These are phyloP conservation scores for Pythium coloratum DNA, from an alignment of 352 stramenopile species.

Conservation along the genomic window DNA sequence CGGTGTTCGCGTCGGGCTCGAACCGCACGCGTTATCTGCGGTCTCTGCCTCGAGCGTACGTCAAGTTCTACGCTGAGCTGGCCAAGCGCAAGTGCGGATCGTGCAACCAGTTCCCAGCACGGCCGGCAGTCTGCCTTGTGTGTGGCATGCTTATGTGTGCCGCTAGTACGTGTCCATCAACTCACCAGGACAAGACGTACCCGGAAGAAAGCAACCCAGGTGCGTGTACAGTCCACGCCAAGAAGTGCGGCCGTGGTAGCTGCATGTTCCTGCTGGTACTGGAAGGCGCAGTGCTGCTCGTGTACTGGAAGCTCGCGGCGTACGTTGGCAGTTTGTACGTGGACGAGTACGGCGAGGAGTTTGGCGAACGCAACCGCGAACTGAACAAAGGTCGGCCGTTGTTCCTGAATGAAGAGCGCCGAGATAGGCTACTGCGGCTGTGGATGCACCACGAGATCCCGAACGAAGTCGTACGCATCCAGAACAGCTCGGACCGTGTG, in stretches of 20 bases:
- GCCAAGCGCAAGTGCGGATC: slow-evolving; percentile 75
- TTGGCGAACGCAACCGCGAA: slow-evolving; percentile 81
- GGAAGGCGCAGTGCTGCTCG: slow-evolving; percentile 80
- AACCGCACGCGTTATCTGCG: slow-evolving; percentile 74
- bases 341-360: slow-evolving; percentile 88
- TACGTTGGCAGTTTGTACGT: slow-evolving; percentile 86
- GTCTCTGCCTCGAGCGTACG: slow-evolving; percentile 71
- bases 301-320: slow-evolving; percentile 85
- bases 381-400: slow-evolving; percentile 80
- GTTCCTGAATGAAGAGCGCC: slow-evolving; percentile 74
- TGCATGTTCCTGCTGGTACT: slow-evolving; percentile 84
- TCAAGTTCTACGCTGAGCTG: slow-evolving; percentile 85
- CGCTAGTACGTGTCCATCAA: slow-evolving; percentile 76
- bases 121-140: slow-evolving; percentile 82
- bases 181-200: slow-evolving; percentile 72
- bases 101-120: slow-evolving; percentile 78
- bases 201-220: slow-evolving; percentile 79
- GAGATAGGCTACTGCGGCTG: slow-evolving; percentile 67
- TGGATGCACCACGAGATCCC: slow-evolving; percentile 84
- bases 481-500: slow-evolving; percentile 87
- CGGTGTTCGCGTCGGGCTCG: slow-evolving; percentile 57
- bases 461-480: slow-evolving; percentile 86
- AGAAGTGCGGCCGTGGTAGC: slow-evolving; percentile 81
- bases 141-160: slow-evolving; percentile 81
- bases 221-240: slow-evolving; percentile 80